Base-by-base conservation (phyloP, 768 basidiomycete species). In the Lyophyllum atratum region DNA sequence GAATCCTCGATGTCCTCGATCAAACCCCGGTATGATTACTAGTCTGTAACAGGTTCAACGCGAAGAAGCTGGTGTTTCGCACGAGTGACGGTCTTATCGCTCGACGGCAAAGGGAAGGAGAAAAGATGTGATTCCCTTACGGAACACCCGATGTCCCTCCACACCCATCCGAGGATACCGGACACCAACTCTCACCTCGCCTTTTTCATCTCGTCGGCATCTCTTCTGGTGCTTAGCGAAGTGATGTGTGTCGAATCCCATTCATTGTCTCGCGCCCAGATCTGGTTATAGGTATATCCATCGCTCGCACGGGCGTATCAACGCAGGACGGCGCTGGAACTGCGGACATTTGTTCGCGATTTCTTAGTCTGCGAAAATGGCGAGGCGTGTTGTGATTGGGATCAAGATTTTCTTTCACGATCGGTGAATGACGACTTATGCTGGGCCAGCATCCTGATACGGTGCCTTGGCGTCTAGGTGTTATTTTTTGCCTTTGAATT, bases 341-440 rank as follows among this genome's bases (percentile, higher is more conserved):
- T 52, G 34, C 50, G 25, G 50, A 52, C 25, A 15, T 28, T 26
- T 17, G 24, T 42, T 52, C 51, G 40, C n/a, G 51, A 42, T 28
- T 43, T 52, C 2, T 5, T 22, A 37, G 49, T 50, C 49, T 52
- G 31, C 21, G 49, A 49, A 49, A 15, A 49, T 10, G 28, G 8
- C 45, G 45, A 28, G 25, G 19, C 26, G 48, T 45, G 34, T 37
- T 44, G 29, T 19, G 29, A 51, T 46, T 34, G 21, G 11, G 28
- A 56, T 50, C 55, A 44, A 50, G 25, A 10, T 21, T 28, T 33
- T 61, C 49, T 50, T 61, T 61, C 58, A 58, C 55, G 61, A 65
- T 65, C 64, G 64, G 59, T 14, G 48, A n/a, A 49, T 51, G 50
- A 40, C 22, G 50, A 42, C 8, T 37, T 37, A 15, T 37, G 34